phyloP scores from a whole-genome alignment of 1,284 basidiomycete genomes.

The Heterobasidion parviporum region DNA sequence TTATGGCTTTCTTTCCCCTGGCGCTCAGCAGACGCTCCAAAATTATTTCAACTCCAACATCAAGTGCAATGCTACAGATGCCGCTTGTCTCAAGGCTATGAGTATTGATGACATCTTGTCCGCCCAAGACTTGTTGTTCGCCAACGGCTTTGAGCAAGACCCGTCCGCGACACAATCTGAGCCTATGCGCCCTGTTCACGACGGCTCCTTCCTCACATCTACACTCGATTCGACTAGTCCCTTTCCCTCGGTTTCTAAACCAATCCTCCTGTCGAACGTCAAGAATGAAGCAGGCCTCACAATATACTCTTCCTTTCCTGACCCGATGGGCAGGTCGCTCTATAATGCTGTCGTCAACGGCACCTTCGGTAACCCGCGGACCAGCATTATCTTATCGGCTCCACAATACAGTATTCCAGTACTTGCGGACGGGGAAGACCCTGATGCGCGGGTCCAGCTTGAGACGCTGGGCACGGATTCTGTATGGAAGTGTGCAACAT shows the following conservation, averaged over 20 bases:
- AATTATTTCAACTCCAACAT: conserved; percentile 42
- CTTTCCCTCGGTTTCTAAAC: conserved; percentile 51
- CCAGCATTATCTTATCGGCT: conserved; percentile 37
- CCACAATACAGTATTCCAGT: conserved; percentile 39
- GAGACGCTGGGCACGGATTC: conserved; percentile 62
- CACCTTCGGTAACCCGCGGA: conserved; percentile 43
- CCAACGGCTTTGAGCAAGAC: conserved; percentile 33
- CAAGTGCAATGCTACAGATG: conserved; percentile 36
- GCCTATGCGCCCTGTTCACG: conserved; percentile 56
- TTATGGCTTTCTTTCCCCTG: conserved; percentile 58
- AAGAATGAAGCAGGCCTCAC: conserved; percentile 57
- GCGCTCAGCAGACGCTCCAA: conserved; percentile 49
- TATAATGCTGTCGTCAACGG: conserved; percentile 33
- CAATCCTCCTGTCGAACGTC: conserved; percentile 65
- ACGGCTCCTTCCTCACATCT: conserved; percentile 49
- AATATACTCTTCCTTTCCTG: conserved; percentile 39
- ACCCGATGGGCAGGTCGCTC: conserved; percentile 29
- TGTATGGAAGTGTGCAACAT: conserved; percentile 61
- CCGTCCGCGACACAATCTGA: conserved; percentile 44
- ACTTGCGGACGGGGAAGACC: conserved; percentile 20
- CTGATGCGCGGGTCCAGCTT: conserved; percentile 48
- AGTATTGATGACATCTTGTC: conserved; percentile 44
- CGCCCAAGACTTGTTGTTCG: conserved; percentile 36
- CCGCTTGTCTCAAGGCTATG: conserved; percentile 43
- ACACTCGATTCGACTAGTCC: conserved; percentile 48